Base-by-base conservation (phyloP, 805 yeast genomes). In the Yarrowia sp. region DNA sequence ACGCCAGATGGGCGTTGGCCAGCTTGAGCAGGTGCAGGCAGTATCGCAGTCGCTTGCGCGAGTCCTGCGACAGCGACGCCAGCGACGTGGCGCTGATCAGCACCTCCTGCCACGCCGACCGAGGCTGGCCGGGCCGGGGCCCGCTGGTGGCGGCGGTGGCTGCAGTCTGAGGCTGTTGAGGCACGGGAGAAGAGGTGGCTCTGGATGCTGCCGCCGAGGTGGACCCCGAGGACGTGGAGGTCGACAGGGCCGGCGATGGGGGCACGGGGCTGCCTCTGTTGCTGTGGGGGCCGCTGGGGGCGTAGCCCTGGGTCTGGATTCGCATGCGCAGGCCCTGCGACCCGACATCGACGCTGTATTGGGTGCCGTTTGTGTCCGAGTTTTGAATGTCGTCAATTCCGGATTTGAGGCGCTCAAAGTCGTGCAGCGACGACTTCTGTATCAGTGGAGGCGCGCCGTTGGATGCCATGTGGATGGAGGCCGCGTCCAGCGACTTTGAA, bases 11-110 rank as follows among this genome's bases (percentile, higher is more conserved):
- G 68, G 85, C 86, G 73, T 91, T 92, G 3, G 97, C 97, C 61
- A 91, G 80, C 74, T 89, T 88, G 68, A 92, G 80, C 65, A 93
- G 81, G 72, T 92, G 93, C 56, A 93, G 81, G 73, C 96, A 86
- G 74, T 94, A 89, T 43, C 90, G 87, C 56, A 92, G 75, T 71
- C 93, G 83, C 71, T 88, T 87, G 69, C 91, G 85, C 33, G 93
- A 88, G 73, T 91, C 97, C 68, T 86, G 82, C 0, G 89, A 83
- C 75, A 86, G 79, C 49, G 72, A 71, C 10, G 78, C 77, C 67
- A 77, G 70, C 9, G 78, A 75, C 3, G 79, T 76, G 15, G 79
- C 79, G 17, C 78, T 72, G 40, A 75, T 69, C 10, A 77, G 70
- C 69, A 76, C 73, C 50, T 70, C 72, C 44, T 72, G 70, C 79